Evolutionary conservation across 768 basidiomycete species (phyloP).

Genomic region (Suillus weaverae): DNA sequence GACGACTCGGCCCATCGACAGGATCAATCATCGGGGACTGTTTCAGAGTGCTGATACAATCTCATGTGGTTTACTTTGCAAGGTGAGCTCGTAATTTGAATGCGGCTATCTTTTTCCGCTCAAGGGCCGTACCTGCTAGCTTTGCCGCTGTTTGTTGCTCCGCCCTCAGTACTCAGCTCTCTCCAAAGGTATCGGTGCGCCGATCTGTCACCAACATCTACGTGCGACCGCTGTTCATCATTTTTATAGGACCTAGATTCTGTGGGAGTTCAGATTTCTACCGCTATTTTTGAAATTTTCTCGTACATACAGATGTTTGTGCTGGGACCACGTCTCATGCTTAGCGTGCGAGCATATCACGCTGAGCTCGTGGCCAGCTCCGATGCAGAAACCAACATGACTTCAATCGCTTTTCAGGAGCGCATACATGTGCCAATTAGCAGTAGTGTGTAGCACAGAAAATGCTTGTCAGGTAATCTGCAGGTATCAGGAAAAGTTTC

Average conservation of each 20-base stretch:
- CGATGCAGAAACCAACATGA: not conserved
- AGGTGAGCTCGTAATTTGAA: not conserved
- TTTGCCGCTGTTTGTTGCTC: not conserved
- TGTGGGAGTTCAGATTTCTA: not conserved
- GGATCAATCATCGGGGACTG: not conserved
- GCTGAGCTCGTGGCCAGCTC: not conserved
- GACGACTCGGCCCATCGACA: not conserved
- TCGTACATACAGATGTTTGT: not conserved
- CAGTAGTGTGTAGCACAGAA: not conserved
- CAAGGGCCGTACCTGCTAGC: not conserved
- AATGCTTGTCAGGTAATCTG: not conserved
- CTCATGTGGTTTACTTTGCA: not conserved
- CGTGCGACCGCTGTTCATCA: not conserved
- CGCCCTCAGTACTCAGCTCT: not conserved
- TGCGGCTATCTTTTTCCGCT: not conserved
- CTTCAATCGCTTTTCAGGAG: not conserved
- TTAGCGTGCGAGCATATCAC: not conserved
- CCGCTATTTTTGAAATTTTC: not conserved
- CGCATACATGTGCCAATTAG: not conserved
- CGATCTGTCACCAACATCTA: not conserved
- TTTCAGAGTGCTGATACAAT: not conserved
- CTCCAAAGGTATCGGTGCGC: not conserved
- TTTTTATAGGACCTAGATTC: not conserved
- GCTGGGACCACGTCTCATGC: slow-evolving; percentile 3
- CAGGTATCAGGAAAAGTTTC: not conserved